These are phyloP conservation scores for Strobilomyces dryophilus DNA, from an alignment of 768 basidiomycete genomes.

Conservation along the genomic window DNA sequence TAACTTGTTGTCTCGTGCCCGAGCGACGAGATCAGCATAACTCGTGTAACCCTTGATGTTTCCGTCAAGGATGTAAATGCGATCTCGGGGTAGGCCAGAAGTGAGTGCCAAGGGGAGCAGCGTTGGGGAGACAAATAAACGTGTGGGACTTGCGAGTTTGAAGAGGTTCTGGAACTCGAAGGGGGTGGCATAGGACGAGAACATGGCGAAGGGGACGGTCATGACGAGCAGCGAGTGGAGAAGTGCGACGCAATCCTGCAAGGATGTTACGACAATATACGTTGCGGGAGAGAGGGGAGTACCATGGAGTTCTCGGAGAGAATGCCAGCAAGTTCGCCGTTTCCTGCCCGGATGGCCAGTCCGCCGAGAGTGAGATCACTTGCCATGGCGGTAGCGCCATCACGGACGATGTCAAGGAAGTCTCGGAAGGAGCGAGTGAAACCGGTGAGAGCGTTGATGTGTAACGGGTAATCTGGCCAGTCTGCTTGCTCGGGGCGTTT, in stretches of 20 bases:
- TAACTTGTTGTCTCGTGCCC: slow-evolving; percentile 34
- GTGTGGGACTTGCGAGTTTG: slow-evolving; percentile 44
- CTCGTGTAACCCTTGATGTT: slow-evolving; percentile 36
- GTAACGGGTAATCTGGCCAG: slow-evolving; percentile 53
- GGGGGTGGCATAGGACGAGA: slow-evolving; percentile 52
- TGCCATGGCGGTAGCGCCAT: slow-evolving; percentile 55
- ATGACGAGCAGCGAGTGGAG: slow-evolving; percentile 46
- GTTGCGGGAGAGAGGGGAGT: background rate
- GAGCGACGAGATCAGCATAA: slow-evolving; percentile 42
- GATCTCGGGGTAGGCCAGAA: slow-evolving; percentile 35
- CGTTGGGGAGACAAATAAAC: slow-evolving; percentile 49
- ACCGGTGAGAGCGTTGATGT: slow-evolving; percentile 55
- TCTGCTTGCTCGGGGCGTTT: slow-evolving; percentile 48
- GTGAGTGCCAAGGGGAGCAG: slow-evolving; percentile 40
- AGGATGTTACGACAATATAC: background rate
- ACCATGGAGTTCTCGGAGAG: slow-evolving; percentile 69
- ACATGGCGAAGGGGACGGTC: slow-evolving; percentile 49
- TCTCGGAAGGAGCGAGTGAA: slow-evolving; percentile 42
- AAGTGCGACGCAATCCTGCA: slow-evolving; percentile 52
- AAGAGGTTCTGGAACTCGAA: slow-evolving; percentile 53
- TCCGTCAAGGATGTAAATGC: slow-evolving; percentile 50
- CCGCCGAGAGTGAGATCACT: slow-evolving; percentile 48
- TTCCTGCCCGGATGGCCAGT: slow-evolving; percentile 43
- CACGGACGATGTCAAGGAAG: slow-evolving; percentile 46
- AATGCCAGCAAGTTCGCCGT: slow-evolving; percentile 62